phyloP scores from a whole-genome alignment of 768 basidiomycete genomes.

The Fomitopsis serialis region DNA sequence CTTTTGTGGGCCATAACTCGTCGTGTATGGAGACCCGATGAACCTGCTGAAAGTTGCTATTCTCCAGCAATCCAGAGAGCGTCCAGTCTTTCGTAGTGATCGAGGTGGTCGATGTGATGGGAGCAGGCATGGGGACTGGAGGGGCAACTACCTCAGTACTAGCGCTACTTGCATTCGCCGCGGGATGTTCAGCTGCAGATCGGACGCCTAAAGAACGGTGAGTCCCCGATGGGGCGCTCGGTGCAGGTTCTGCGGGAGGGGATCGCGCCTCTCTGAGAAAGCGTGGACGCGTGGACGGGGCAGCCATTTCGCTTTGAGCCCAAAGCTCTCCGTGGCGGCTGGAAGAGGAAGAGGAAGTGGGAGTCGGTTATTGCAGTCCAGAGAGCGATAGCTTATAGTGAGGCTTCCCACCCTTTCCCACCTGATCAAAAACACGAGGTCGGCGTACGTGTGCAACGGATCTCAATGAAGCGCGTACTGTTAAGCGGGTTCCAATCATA shows the following conservation, averaged over 20 bases:
- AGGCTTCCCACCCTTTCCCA: constrained; percentile 92
- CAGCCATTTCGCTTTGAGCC: too few species aligned
- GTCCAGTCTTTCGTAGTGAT: constrained; percentile 47
- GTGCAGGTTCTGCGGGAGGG: too few species aligned
- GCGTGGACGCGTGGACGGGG: too few species aligned
- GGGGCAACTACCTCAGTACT: neutral
- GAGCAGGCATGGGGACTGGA: too few species aligned
- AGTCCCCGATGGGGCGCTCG: too few species aligned
- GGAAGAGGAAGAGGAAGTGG: too few species aligned
- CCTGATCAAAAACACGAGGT: constrained; percentile 33
- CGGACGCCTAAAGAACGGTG: too few species aligned
- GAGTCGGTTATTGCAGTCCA: too few species aligned
- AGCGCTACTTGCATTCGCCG: neutral
- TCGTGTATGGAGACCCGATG: constrained; percentile 32
- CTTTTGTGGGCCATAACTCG: constrained; percentile 17
- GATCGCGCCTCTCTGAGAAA: too few species aligned
- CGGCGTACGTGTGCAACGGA: constrained; percentile 3
- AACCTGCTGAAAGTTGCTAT: constrained; percentile 37
- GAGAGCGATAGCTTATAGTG: too few species aligned
- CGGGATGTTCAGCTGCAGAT: too few species aligned
- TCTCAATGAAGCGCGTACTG: constrained; percentile 35
- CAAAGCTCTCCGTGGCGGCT: too few species aligned
- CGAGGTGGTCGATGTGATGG: neutral
- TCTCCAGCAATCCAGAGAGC: constrained; percentile 32
- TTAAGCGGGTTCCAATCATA: constrained; percentile 97